These are phyloP conservation scores for Quercus lobata DNA, from an alignment of 331 rosid genomes.

Conservation along the genomic window DNA sequence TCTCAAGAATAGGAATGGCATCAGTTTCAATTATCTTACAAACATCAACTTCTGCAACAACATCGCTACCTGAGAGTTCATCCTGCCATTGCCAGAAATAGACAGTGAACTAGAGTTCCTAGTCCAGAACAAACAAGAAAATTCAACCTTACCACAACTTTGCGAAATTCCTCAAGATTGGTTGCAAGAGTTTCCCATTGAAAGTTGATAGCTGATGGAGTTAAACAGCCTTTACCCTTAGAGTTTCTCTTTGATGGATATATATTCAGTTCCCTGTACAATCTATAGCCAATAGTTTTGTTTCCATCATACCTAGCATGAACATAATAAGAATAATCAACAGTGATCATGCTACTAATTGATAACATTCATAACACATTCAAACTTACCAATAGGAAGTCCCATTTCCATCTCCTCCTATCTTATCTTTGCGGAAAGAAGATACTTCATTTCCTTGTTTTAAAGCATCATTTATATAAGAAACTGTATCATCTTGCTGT, in stretches of 20 bases:
- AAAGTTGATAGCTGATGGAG: constrained; percentile 39
- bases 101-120: background rate
- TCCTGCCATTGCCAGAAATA: constrained; percentile 53
- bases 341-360: constrained; percentile 1
- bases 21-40: constrained; percentile 52
- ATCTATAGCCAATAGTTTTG: constrained; percentile 49
- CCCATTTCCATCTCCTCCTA: constrained; percentile 60
- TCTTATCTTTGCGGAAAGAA: constrained; percentile 56
- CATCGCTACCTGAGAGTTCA: constrained; percentile 52
- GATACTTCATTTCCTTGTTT: constrained; percentile 68
- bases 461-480: constrained; percentile 61
- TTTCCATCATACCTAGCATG: constrained; percentile 81
- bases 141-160: constrained; percentile 53
- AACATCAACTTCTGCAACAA: constrained; percentile 35
- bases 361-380: background rate
- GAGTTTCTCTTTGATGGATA: constrained; percentile 36
- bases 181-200: constrained; percentile 90
- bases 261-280: constrained; percentile 54
- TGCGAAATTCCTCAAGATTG: constrained; percentile 50
- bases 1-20: constrained; percentile 70
- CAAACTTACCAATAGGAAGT: constrained; percentile 61
- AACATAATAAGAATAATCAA: constrained; percentile 15
- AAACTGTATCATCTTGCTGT: constrained; percentile 72
- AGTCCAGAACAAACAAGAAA: background rate
- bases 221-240: constrained; percentile 22